Percentiles rank a stretch among this genome's conserved stretches.
Conservation (phyloP, 2,329 filamentous ascomycete genomes). For the Dactylellina drechsleri region DNA sequence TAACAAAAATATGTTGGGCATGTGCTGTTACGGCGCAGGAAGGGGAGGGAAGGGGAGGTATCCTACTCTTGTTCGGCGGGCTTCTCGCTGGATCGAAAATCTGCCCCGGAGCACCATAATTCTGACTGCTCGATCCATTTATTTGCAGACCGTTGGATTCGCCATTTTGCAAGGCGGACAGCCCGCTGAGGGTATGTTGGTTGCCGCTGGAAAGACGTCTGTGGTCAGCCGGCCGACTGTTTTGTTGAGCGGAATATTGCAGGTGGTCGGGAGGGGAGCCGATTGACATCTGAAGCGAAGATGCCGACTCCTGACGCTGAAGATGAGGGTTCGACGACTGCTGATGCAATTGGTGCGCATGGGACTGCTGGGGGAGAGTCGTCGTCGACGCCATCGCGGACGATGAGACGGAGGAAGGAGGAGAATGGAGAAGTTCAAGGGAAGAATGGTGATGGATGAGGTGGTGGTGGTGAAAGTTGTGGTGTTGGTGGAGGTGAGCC, state of each 20-base stretch:
- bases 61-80: slow-evolving; percentile 52
- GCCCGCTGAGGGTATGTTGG: slow-evolving; percentile 46
- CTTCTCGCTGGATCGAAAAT: slow-evolving; percentile 46
- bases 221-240: slow-evolving; percentile 51
- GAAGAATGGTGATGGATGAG: slow-evolving; percentile 53
- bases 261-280: slow-evolving; percentile 54
- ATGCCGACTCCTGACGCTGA: slow-evolving; percentile 48
- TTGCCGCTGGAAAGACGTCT: slow-evolving; percentile 52
- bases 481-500: slow-evolving; percentile 51
- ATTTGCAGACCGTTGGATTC: slow-evolving; percentile 49
- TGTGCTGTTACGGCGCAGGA: not conserved
- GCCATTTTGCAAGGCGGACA: slow-evolving; percentile 40
- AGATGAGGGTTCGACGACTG: slow-evolving; percentile 50
- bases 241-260: slow-evolving; percentile 53
- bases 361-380: slow-evolving; percentile 37
- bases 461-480: slow-evolving; percentile 51
- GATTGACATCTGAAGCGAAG: slow-evolving; percentile 51
- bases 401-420: slow-evolving; percentile 52
- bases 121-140: slow-evolving; percentile 44
- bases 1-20: slow-evolving; percentile 2
- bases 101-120: slow-evolving; percentile 24
- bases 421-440: slow-evolving; percentile 53
- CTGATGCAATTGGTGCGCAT: slow-evolving; percentile 53
- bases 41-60: slow-evolving; percentile 16
- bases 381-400: slow-evolving; percentile 53